phyloP scores from a whole-genome alignment of 805 yeast genomes.

The Phaffomyces opuntiae region DNA sequence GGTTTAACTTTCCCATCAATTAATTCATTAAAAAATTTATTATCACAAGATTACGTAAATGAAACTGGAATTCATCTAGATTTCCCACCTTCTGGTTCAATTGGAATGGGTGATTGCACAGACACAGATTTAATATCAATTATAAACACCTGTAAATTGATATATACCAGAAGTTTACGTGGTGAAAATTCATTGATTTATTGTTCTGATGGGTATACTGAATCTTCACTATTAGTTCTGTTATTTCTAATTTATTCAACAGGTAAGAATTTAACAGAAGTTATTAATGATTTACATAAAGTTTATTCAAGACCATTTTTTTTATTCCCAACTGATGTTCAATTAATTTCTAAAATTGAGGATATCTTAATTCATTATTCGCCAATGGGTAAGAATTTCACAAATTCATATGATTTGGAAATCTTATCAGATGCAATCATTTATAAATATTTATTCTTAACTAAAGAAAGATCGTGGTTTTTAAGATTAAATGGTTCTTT shows the following conservation, averaged over 20 bases:
- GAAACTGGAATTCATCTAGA: slow-evolving; percentile 31
- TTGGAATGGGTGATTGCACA: slow-evolving; percentile 66
- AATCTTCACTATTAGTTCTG: slow-evolving; percentile 68
- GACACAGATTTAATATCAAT: slow-evolving; percentile 57
- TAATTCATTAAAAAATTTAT: slow-evolving; percentile 26
- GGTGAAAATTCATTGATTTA: slow-evolving; percentile 44
- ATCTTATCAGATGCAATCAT: slow-evolving; percentile 24
- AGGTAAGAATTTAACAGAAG: slow-evolving; percentile 54
- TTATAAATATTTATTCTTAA: slow-evolving; percentile 27
- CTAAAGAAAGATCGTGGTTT: slow-evolving; percentile 23
- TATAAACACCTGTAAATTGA: slow-evolving; percentile 60
- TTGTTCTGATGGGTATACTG: slow-evolving; percentile 91
- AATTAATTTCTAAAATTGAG: slow-evolving; percentile 58
- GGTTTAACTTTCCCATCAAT: slow-evolving; percentile 48
- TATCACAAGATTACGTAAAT: slow-evolving; percentile 9
- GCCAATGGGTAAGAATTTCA: slow-evolving; percentile 31
- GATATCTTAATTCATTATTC: slow-evolving; percentile 52
- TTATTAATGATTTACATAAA: slow-evolving; percentile 55
- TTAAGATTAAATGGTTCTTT: slow-evolving; percentile 49
- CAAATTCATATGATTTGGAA: slow-evolving; percentile 9
- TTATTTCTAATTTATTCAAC: slow-evolving; percentile 67
- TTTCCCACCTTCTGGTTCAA: slow-evolving; percentile 82
- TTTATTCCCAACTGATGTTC: slow-evolving; percentile 70
- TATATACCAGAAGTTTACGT: slow-evolving; percentile 36
- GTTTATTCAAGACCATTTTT: slow-evolving; percentile 74